Evolutionary conservation across 2,329 filamentous ascomycete genomes (phyloP), one percentile per base, ranked within the genome.

Genomic region (Neurospora sp.): DNA sequence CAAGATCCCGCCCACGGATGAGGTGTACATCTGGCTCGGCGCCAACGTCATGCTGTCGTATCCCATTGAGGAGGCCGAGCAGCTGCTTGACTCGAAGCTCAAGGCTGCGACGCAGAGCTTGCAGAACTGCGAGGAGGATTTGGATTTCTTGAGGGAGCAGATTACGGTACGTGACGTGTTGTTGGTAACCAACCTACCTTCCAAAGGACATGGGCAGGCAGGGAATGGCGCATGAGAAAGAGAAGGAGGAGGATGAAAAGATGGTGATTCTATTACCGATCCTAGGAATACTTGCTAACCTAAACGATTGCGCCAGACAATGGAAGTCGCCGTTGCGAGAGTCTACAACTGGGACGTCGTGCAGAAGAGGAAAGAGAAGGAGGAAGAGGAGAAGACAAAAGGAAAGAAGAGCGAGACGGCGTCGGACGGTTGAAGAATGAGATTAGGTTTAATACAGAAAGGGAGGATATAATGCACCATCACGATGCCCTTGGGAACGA

Each of bases 311-410:
- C 19, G 6, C 72, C 71, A 96, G 93, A 97, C 94, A 0, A 90
- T 99, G 84, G 96, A 99, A 81, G 96, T 99, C 40, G 96, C 96
- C 4, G 93, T 95, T 52, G 96, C 96, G 28, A 87, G 96, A 73
- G 94, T 99, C n/a, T 98, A 99, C 81, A 99, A 99, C 81, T 98
- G 96, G 95, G 96, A 99, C 77, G 93, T 99, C 4, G 93, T 95
- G 62, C 92, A 97, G 84, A 93, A 96, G 82, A 86, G 96, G 75
- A 97, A 97, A 84, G 93, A 97, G 72, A 96, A 93, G 80, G 84
- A 82, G 3, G 89, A 91, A 46, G 87, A 89, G 73, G 89, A 83
- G 68, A 80, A 81, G 71, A 79, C 78, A 68, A 79, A 81, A 71
- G 79, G 78, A 71, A 80, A 80, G 67, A 77, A 77, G 66, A 82